Evolutionary conservation across 306 rosid genomes (phyloP), one percentile per base, ranked within the genome.

Genomic region (Abrus pulchellus): DNA sequence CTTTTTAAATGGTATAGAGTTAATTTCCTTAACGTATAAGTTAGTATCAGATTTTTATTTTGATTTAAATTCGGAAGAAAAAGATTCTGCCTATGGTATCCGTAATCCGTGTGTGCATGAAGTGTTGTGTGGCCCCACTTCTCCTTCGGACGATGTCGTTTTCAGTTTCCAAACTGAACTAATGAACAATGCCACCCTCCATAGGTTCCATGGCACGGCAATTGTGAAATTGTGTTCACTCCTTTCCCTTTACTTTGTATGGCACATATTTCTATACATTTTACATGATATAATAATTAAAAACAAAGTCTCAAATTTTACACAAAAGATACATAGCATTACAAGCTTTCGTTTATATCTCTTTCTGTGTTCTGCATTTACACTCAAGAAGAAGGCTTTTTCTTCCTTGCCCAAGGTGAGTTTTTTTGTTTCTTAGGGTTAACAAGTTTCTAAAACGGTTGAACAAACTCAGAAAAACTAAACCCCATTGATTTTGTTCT

Each of bases 361-460:
- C 28, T 20, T 60, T 27, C 77, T 64, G 29, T 50, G 66, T 71
- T 80, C 52, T 45, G 56, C 48, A 54, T 81, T 71, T 52, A 68
- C 57, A 6, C 47, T 62, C 45, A 27, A 47, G 33, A 53, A 57
- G n/a, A 54, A 77, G 27, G 29, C 44, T 60, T 60, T 78, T 50
- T 10, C 34, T 44, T 12, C 27, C 41, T 27, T 43, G 40, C 74
- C 56, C 64, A 68, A 43, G 43, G 2, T 66, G 47, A 3, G 14
- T 66, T 43, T 67, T 30, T 34, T 55, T 54, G 20, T 81, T 62
- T 62, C 75, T 64, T 68, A 64, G 86, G 93, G 83, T 79, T 83
- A 43, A 20, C 68, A 33, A 82, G 78, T 80, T 77, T 73, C 63
- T 33, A 11, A 30, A 67, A 45, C 36, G n/a, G 27, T 34, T 71